Percentiles rank a stretch among this genome's conserved stretches.
Conservation (phyloP, 805 yeast genomes). For the Blastobotrys terrestris region DNA sequence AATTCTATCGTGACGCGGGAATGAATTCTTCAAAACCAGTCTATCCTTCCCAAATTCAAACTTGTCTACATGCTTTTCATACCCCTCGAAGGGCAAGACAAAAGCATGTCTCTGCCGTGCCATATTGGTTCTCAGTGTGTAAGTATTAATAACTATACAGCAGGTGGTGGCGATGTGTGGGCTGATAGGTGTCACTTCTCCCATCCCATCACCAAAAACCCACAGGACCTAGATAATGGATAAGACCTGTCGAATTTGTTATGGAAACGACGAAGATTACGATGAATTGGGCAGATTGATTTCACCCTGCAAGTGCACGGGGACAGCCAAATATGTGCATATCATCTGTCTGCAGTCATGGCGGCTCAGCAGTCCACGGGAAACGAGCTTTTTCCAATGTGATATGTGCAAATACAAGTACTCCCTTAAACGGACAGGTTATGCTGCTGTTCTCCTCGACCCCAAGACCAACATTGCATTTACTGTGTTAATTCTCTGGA, state of each 20-base stretch:
- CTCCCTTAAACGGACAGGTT: neutral
- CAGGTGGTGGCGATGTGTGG: too few relatives aligned
- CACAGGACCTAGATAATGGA: too few relatives aligned
- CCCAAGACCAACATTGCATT: neutral
- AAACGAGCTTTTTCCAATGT: constrained; percentile 1
- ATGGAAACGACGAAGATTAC: neutral
- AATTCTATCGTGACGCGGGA: constrained; percentile 14
- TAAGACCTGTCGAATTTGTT: constrained; percentile 3
- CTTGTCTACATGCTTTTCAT: neutral
- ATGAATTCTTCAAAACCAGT: constrained; percentile 7
- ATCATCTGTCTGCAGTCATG: constrained; percentile 4
- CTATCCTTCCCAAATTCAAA: neutral
- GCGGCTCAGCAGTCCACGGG: constrained; percentile 1
- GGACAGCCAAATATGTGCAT: constrained; percentile 6
- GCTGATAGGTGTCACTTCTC: too few relatives aligned
- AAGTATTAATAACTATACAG: neutral
- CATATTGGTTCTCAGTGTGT: neutral
- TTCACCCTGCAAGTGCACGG: constrained; percentile 7
- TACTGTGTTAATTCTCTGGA: neutral
- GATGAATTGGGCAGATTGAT: constrained; percentile 1
- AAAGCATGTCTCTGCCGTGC: constrained; percentile 1
- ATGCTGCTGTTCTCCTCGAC: neutral
- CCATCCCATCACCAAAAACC: neutral
- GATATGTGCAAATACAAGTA: constrained; percentile 3
- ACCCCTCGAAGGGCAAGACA: neutral